Evolutionary conservation across 2,329 filamentous ascomycete genomes (phyloP).

Genomic region (Westerdykella sp.): DNA sequence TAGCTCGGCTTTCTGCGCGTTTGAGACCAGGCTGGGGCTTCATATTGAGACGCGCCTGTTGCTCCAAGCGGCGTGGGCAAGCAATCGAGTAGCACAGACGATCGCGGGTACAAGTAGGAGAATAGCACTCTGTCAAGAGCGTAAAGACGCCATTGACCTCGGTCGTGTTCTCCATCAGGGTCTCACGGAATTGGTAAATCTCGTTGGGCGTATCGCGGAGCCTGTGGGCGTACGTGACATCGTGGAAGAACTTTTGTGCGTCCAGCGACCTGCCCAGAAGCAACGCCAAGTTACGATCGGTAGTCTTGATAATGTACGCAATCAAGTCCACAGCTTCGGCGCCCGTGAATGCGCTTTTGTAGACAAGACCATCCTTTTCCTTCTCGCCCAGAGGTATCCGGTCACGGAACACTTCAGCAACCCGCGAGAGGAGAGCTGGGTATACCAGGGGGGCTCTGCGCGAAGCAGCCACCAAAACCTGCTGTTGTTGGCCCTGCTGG

Average conservation of each 20-base stretch:
- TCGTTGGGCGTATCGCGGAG: conserved; percentile 89
- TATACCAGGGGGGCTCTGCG: conserved; percentile 79
- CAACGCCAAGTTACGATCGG: conserved; percentile 87
- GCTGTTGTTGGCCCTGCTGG: conserved; percentile 44
- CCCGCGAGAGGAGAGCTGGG: conserved; percentile 85
- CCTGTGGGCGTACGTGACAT: conserved; percentile 95
- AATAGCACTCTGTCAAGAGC: conserved; percentile 93
- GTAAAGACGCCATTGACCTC: conserved; percentile 96
- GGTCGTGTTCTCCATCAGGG: conserved; percentile 75
- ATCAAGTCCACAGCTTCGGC: conserved; percentile 93
- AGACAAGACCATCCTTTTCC: conserved; percentile 93
- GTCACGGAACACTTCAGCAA: conserved; percentile 86
- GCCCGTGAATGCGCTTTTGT: conserved; percentile 95
- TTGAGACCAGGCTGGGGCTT: conserved; percentile 87
- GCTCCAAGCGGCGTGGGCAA: conserved; percentile 85
- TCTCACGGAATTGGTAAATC: conserved; percentile 95
- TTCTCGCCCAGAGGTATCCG: conserved; percentile 80
- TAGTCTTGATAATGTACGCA: conserved; percentile 94
- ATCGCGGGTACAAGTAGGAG: conserved; percentile 91
- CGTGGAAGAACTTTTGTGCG: conserved; percentile 98
- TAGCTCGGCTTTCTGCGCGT: conserved; percentile 61
- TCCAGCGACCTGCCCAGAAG: conserved; percentile 87
- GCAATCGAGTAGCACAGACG: conserved; percentile 97
- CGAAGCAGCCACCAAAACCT: conserved; percentile 50
- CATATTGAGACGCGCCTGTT: conserved; percentile 88